Conservation (phyloP, 1,139 yeast genomes). For the Hemisphaericaspora subhashii region DNA sequence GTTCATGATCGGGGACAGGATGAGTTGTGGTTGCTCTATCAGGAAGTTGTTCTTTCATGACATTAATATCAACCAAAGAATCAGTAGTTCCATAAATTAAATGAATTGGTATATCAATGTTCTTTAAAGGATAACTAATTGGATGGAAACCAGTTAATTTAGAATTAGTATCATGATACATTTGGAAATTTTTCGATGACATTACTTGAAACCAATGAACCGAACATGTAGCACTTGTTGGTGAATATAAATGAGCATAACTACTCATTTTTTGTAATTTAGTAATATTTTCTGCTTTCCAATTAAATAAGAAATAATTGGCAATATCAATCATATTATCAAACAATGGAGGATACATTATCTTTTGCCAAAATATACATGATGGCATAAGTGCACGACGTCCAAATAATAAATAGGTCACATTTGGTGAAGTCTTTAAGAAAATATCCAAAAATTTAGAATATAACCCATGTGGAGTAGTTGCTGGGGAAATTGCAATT, state of each 20-base stretch:
- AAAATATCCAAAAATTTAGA: conserved; percentile 75
- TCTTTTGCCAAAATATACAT: conserved; percentile 78
- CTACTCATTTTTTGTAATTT: conserved; percentile 71
- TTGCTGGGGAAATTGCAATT: conserved; percentile 89
- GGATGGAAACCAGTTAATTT: conserved; percentile 42
- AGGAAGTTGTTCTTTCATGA: conserved; percentile 62
- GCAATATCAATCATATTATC: conserved; percentile 70
- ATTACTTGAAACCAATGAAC: conserved; percentile 98
- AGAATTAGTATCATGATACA: conserved; percentile 67
- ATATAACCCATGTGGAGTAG: conserved; percentile 85
- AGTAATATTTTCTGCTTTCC: conserved; percentile 73
- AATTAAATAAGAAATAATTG: conserved; percentile 67
- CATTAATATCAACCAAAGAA: conserved; percentile 80
- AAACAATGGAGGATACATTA: conserved; percentile 82
- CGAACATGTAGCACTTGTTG: conserved; percentile 87
- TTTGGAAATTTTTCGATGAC: conserved; percentile 74
- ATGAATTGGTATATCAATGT: conserved; percentile 68
- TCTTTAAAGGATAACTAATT: conserved; percentile 47
- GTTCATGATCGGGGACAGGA: conserved; percentile 71
- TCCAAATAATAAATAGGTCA: conserved; percentile 75
- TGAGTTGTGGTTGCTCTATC: conserved; percentile 30
- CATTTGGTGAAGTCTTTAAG: conserved; percentile 74
- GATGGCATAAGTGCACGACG: conserved; percentile 70
- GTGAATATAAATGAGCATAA: conserved; percentile 83
- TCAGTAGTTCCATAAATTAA: conserved; percentile 79